Conservation (phyloP, 2,329 filamentous ascomycete genomes). For the Pyrenophora graminea region DNA sequence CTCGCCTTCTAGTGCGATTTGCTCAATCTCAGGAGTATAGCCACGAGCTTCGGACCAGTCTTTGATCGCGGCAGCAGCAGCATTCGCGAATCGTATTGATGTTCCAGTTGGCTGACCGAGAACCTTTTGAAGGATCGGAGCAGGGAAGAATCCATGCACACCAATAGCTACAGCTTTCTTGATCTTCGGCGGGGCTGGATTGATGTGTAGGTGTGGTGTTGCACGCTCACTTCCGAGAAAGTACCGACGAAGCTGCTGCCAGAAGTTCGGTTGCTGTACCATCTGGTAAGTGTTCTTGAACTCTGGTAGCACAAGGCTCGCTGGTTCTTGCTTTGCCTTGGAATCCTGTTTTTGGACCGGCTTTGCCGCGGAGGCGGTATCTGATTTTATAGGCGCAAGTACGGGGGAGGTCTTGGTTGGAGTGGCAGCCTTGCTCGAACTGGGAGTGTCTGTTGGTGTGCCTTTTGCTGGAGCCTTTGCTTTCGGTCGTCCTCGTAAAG, state of each 20-base stretch:
- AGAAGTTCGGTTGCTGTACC: conserved; percentile 51
- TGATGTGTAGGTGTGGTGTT: conserved; percentile 69
- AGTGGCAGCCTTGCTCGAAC: conserved; percentile 45
- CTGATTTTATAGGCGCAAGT: conserved; percentile 31
- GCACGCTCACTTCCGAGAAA: conserved; percentile 58
- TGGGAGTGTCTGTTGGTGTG: conserved; percentile 20
- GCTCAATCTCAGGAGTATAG: conserved; percentile 82
- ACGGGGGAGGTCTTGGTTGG: conserved; percentile 36
- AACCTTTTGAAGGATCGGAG: conserved; percentile 81
- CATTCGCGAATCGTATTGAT: conserved; percentile 88
- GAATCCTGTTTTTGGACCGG: conserved; percentile 28
- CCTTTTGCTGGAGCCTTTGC: conserved; percentile 29
- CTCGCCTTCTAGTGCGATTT: conserved; percentile 92
- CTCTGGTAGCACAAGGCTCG: conserved; percentile 71
- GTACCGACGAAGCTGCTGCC: conserved; percentile 49
- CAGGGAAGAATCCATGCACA: conserved; percentile 91
- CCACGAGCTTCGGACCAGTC: conserved; percentile 74
- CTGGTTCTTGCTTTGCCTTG: conserved; percentile 44
- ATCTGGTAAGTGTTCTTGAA: conserved; percentile 69
- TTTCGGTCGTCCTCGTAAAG: conserved; percentile 39
- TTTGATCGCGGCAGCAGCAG: conserved; percentile 80
- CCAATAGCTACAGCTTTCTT: conserved; percentile 90
- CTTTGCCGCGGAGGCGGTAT: conserved; percentile 35
- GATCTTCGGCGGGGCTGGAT: conserved; percentile 71
- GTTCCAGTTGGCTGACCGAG: conserved; percentile 95